phyloP scores from a whole-genome alignment of 768 basidiomycete genomes.

The Dacryopinax spathularia region DNA sequence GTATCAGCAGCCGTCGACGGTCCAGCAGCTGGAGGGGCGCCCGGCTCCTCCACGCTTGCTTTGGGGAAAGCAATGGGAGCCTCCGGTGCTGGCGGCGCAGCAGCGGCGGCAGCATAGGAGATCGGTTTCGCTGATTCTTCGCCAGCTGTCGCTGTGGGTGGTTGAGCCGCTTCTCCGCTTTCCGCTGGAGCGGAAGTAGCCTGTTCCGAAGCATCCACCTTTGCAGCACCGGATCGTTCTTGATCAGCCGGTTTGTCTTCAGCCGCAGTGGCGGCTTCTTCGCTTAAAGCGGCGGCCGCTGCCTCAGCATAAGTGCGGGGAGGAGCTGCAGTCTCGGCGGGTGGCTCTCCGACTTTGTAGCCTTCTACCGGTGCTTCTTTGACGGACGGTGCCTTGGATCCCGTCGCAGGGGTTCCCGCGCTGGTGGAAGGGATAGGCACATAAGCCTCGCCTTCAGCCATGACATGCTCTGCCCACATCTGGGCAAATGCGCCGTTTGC shows the following conservation, averaged over 20 bases:
- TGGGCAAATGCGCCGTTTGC: slow-evolving; percentile 58
- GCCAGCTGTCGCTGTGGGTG: background rate
- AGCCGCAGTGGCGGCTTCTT: background rate
- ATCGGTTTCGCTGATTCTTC: background rate
- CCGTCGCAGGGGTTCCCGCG: background rate
- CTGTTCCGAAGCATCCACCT: background rate
- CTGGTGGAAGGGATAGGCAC: background rate
- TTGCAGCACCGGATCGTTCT: background rate
- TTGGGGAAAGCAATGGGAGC: slow-evolving; percentile 26
- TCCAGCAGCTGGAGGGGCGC: background rate
- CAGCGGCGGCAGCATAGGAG: slow-evolving; percentile 4
- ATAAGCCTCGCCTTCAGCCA: slow-evolving; percentile 40
- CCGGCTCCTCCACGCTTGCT: slow-evolving; percentile 20
- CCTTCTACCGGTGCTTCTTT: background rate
- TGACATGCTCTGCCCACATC: slow-evolving; percentile 81
- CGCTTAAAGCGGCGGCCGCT: slow-evolving; percentile 1
- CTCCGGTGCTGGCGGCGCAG: slow-evolving; percentile 6
- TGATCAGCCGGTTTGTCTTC: background rate
- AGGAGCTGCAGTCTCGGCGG: slow-evolving; percentile 11
- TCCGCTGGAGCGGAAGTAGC: slow-evolving; percentile 1
- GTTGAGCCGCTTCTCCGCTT: slow-evolving; percentile 4
- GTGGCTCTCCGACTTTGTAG: background rate
- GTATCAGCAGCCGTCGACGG: background rate
- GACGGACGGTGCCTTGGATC: slow-evolving; percentile 6
- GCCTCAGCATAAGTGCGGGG: slow-evolving; percentile 18